phyloP scores from a whole-genome alignment of 352 stramenopile genomes.

The Phytophthora boehmeriae region DNA sequence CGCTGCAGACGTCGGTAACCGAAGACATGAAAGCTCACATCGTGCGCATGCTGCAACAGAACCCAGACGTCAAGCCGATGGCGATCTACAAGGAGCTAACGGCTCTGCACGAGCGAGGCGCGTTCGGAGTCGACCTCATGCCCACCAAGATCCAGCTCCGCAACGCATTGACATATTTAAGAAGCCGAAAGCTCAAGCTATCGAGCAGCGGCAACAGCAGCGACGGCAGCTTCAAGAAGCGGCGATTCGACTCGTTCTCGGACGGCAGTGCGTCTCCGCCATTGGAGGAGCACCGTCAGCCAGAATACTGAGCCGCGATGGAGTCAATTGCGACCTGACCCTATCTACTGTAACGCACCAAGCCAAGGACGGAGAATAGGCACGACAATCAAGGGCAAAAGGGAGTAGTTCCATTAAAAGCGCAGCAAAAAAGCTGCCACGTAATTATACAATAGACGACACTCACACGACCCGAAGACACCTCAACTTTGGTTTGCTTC shows the following conservation, averaged over 20 bases:
- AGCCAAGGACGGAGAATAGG: conserved; percentile 14
- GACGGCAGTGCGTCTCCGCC: conserved; percentile 62
- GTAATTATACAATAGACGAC: conserved; percentile 38
- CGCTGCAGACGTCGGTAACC: conserved; percentile 71
- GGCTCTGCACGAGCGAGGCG: conserved; percentile 53
- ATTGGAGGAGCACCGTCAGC: conserved; percentile 58
- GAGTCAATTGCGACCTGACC: background rate
- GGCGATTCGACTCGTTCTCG: conserved; percentile 56
- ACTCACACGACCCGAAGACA: background rate
- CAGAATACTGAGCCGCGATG: conserved; percentile 39
- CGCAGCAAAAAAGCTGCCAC: conserved; percentile 20
- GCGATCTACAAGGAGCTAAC: conserved; percentile 76
- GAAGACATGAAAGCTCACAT: conserved; percentile 82
- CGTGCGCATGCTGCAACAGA: conserved; percentile 65
- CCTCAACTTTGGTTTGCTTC: too few species aligned
- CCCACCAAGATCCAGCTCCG: conserved; percentile 83
- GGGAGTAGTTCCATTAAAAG: conserved; percentile 11
- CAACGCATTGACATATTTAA: conserved; percentile 84
- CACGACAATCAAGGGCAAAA: conserved; percentile 16
- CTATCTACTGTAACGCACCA: conserved; percentile 2
- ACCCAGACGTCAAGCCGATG: conserved; percentile 78
- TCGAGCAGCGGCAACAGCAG: conserved; percentile 22
- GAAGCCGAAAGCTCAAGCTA: conserved; percentile 70
- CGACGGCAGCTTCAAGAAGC: conserved; percentile 39
- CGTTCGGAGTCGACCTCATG: conserved; percentile 79